These are phyloP conservation scores for Dichomitus squalens DNA, from an alignment of 1,284 basidiomycete genomes.

Conservation along the genomic window DNA sequence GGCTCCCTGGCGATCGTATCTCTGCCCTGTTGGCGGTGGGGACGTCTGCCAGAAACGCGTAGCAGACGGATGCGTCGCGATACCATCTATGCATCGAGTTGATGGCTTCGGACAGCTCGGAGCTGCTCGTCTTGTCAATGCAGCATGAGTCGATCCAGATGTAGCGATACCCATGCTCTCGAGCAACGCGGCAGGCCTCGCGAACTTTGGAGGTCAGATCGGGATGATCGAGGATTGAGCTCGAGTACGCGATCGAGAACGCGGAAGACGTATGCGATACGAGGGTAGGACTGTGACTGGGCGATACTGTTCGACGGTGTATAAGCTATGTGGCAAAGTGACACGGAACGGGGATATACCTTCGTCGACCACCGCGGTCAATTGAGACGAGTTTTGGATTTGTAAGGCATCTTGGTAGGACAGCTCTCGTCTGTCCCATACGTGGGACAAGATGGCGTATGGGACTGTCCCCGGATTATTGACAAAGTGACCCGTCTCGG, in stretches of 20 bases:
- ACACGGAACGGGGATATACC: background rate
- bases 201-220: background rate
- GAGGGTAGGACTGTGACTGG: no score
- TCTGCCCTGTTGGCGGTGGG: background rate
- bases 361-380: background rate
- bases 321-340: no score
- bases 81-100: no score
- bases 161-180: background rate
- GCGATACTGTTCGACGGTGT: no score
- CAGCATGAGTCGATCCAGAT: no score
- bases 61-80: no score
- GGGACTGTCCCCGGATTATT: background rate
- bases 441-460: background rate
- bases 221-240: background rate
- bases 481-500: background rate
- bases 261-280: no score
- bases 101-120: no score
- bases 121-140: no score
- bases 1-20: background rate
- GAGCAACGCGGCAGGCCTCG: background rate
- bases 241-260: background rate
- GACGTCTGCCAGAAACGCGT: no score
- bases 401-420: background rate
- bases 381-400: background rate
- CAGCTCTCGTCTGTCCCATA: background rate